These are phyloP conservation scores for Capronia coronata DNA, from an alignment of 2,329 filamentous ascomycete species.

Conservation along the genomic window DNA sequence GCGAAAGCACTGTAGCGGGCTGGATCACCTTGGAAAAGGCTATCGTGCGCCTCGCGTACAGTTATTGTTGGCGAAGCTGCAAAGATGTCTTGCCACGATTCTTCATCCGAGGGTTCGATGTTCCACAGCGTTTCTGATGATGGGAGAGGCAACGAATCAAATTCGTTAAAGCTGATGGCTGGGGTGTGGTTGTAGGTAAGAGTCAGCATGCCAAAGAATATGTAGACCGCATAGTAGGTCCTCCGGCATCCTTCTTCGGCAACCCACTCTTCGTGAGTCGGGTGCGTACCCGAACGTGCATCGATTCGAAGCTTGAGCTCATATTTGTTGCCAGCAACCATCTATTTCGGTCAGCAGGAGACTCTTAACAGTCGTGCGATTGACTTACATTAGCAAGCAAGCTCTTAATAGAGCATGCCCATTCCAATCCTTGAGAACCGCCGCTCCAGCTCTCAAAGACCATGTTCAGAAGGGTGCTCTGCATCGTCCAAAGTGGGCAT, in stretches of 20 bases:
- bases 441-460: slow-evolving; percentile 99
- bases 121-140: slow-evolving; percentile 96
- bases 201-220: slow-evolving; percentile 93
- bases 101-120: slow-evolving; percentile 68
- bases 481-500: slow-evolving; percentile 97
- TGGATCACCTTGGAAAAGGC: slow-evolving; percentile 86
- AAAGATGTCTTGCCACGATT: slow-evolving; percentile 75
- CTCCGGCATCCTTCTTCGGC: slow-evolving; percentile 94
- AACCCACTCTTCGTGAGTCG: slow-evolving; percentile 84
- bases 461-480: slow-evolving; percentile 95
- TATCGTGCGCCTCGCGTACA: slow-evolving; percentile 90
- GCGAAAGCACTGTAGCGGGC: slow-evolving; percentile 93
- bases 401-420: slow-evolving; percentile 98
- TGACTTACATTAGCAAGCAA: slow-evolving; percentile 68
- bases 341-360: slow-evolving; percentile 41
- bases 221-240: slow-evolving; percentile 97
- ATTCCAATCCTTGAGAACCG: slow-evolving; percentile 93
- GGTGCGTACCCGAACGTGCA: slow-evolving; percentile 67
- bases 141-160: slow-evolving; percentile 84
- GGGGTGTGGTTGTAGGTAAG: slow-evolving; percentile 97
- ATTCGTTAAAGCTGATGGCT: slow-evolving; percentile 96
- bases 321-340: slow-evolving; percentile 96
- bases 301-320: slow-evolving; percentile 91
- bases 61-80: slow-evolving; percentile 67
- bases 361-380: not conserved